phyloP scores from a whole-genome alignment of 2,329 filamentous ascomycete species.

The Diaporthe sp. region DNA sequence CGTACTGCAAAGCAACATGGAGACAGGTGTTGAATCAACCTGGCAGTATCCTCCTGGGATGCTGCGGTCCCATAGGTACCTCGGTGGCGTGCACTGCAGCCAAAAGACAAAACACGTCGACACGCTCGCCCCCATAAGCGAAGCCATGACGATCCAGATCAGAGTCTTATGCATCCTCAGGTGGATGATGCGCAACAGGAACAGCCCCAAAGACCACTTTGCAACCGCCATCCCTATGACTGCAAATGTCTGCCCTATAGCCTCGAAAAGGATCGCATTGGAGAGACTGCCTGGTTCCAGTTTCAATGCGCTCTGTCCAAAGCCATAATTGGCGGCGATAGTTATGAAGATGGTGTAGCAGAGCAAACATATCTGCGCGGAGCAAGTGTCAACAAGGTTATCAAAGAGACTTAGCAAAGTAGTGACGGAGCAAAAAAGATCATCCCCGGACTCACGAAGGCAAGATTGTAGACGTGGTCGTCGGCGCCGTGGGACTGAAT shows the following conservation, averaged over 20 bases:
- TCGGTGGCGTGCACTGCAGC: slow-evolving; percentile 7
- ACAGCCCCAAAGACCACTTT: slow-evolving; percentile 39
- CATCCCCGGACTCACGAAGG: neutral
- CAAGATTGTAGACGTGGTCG: neutral
- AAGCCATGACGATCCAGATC: slow-evolving; percentile 12
- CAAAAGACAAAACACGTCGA: slow-evolving; percentile 17
- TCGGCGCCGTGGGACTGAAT: neutral
- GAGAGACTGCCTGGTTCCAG: neutral
- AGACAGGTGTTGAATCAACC: slow-evolving; percentile 1
- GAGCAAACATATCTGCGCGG: slow-evolving; percentile 22
- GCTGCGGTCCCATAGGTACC: neutral
- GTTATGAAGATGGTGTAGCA: slow-evolving; percentile 31
- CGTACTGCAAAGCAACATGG: neutral
- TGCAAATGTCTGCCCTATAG: slow-evolving; percentile 34
- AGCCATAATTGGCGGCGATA: slow-evolving; percentile 36
- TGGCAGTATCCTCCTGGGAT: neutral
- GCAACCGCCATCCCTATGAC: slow-evolving; percentile 38
- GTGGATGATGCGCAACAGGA: slow-evolving; percentile 40
- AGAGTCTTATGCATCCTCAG: slow-evolving; percentile 14
- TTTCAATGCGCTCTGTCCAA: neutral
- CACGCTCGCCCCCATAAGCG: neutral
- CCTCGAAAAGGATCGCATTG: slow-evolving; percentile 35
- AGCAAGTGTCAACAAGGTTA: slow-evolving; percentile 20
- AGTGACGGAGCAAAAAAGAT: neutral
- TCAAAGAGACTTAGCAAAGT: neutral